Evolutionary conservation across 257 asterid genomes (phyloP).

Genomic region (Perilla frutescens): DNA sequence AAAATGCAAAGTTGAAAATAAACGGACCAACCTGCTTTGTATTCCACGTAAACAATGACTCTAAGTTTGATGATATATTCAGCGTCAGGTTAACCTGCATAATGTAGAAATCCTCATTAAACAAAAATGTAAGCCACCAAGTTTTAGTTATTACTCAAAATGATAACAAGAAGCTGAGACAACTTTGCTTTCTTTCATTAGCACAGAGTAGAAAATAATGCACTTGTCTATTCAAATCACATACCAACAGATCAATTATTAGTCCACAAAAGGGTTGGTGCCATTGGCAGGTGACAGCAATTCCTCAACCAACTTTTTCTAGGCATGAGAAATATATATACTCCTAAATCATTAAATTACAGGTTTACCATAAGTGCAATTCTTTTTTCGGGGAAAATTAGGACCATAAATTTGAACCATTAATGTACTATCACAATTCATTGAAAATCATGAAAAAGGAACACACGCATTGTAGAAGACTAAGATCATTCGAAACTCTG

Average conservation of each 20-base stretch:
- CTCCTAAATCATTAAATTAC: not conserved
- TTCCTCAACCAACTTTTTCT: not conserved
- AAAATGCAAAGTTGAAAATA: conserved; percentile 18
- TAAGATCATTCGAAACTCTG: not conserved
- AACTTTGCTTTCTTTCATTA: conserved; percentile 5
- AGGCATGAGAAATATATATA: not conserved
- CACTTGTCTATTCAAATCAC: not conserved
- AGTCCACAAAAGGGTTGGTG: not conserved
- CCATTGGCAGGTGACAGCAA: not conserved
- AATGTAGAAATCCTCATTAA: conserved; percentile 22
- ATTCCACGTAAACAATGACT: conserved; percentile 75
- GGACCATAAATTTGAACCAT: not conserved
- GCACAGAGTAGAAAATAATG: not conserved
- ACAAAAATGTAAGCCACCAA: conserved; percentile 24
- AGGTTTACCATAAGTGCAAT: not conserved
- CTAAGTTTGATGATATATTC: conserved; percentile 66
- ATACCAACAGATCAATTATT: conserved; percentile 3
- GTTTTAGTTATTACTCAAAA: conserved; percentile 14
- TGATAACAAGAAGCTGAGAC: conserved; percentile 21
- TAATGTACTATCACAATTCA: not conserved
- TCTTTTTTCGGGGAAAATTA: not conserved
- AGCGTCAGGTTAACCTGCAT: conserved; percentile 79
- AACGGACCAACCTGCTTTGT: conserved; percentile 71
- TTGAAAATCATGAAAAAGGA: not conserved
- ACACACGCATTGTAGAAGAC: not conserved